Conservation (phyloP, 805 yeast species). For the Cyberlindnera xishuangbannaensis region DNA sequence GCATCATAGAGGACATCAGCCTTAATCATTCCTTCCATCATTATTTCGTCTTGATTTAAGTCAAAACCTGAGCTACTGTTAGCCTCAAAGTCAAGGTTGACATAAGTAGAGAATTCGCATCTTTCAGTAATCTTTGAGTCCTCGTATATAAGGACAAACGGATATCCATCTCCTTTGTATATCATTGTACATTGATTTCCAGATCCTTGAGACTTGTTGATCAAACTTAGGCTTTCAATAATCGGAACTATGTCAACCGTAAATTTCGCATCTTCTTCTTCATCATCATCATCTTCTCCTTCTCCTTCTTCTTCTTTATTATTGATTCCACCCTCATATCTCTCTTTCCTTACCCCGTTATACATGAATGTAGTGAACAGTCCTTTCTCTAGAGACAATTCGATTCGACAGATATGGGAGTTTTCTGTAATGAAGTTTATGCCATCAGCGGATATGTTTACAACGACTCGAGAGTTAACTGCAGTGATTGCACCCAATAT, state of each 20-base stretch:
- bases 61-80: constrained; percentile 34
- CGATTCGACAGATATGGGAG: constrained; percentile 33
- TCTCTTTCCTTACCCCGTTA: constrained; percentile 2
- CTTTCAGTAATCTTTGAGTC: constrained; percentile 47
- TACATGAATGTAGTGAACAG: constrained; percentile 30
- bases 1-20: constrained; percentile 50
- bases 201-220: constrained; percentile 27
- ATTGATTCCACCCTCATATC: constrained; percentile 9
- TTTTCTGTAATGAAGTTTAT: constrained; percentile 44
- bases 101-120: constrained; percentile 48
- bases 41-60: constrained; percentile 37
- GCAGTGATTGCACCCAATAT: constrained; percentile 38
- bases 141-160: constrained; percentile 51
- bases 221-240: constrained; percentile 45
- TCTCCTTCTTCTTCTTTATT: constrained; percentile 7
- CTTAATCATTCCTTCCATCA: constrained; percentile 43
- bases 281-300: constrained; percentile 10
- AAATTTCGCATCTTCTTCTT: constrained; percentile 25
- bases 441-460: constrained; percentile 45
- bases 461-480: constrained; percentile 34
- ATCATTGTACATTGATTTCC: constrained; percentile 43
- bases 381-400: constrained; percentile 32
- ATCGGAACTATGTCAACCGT: constrained; percentile 41
- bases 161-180: constrained; percentile 44
- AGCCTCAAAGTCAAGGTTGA: constrained; percentile 26